Percentiles rank a stretch among this genome's conserved stretches.
Evolutionary conservation across 768 basidiomycete species (phyloP).

Genomic region (Psilocybe subaeruginosa): DNA sequence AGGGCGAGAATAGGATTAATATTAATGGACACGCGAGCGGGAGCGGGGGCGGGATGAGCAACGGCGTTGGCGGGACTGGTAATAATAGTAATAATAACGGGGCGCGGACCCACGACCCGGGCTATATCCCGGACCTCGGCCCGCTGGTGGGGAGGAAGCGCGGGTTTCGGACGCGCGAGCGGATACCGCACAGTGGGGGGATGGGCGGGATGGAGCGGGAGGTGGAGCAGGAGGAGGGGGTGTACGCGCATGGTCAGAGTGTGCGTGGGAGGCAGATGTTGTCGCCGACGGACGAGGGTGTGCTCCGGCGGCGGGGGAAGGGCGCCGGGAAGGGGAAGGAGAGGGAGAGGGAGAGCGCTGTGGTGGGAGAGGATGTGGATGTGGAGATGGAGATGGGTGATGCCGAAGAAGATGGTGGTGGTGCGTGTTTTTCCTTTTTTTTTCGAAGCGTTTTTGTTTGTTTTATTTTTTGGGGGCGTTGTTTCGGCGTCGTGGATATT

Average conservation of each 20-base stretch:
- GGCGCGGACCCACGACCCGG: not conserved
- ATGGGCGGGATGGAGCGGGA: conserved; percentile 41
- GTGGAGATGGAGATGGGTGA: conserved; percentile 18
- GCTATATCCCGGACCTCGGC: conserved; percentile 50
- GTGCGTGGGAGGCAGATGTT: not conserved
- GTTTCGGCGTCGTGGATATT: not conserved
- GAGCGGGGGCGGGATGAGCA: no score
- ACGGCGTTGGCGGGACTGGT: no score
- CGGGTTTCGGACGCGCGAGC: conserved; percentile 66
- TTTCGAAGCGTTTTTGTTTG: not conserved
- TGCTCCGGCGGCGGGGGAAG: not conserved
- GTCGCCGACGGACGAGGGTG: not conserved
- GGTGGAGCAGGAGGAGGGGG: conserved; percentile 12
- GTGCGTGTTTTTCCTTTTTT: not conserved
- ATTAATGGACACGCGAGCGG: not conserved
- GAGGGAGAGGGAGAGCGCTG: conserved; percentile 22
- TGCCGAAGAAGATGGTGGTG: not conserved
- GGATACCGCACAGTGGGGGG: conserved; percentile 58
- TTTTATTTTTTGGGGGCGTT: not conserved
- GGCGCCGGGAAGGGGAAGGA: conserved; percentile 3
- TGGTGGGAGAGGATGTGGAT: conserved; percentile 9
- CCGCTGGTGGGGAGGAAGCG: conserved; percentile 63
- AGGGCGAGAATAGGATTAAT: no score
- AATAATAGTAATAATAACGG: no score
- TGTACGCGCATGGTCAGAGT: not conserved